Evolutionary conservation across 768 basidiomycete species (phyloP), one percentile per base, ranked within the genome.

Genomic region (Arthromyces matolae): DNA sequence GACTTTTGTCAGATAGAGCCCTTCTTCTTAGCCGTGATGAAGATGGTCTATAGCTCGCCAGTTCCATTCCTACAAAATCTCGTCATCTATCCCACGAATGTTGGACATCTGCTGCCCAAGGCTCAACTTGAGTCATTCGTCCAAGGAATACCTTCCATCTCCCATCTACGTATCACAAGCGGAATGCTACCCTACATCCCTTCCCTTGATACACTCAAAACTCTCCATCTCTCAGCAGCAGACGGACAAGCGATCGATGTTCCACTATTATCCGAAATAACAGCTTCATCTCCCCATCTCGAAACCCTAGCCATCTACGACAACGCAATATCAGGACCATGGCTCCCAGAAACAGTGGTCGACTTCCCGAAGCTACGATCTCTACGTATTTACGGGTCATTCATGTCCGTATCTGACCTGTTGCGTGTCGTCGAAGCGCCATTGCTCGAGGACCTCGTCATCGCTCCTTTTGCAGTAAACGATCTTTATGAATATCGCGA

Each of bases 391-490:
- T 53, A 51, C 27, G 55, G 55, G 3, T 47, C 52, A 20, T 56
- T 56, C 20, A 50, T 47, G 38, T 53, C 45, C 23, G 55, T 56
- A 12, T 53, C 55, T 4, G 55, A 56, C 18, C 55, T 56, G 39
- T 43, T 56, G 18, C 52, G 55, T 18, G 49, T 50, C 9, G 42
- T 46, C 3, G 19, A 45, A 23, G 52, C 48, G 9, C 48, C 52
- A 5, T 36, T 38, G 8, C 45, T 53, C 9, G 36, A 45, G 9
- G 48, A 50, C 31, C 52, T 53, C 14, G 49, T 50, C 5, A 50
- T 53, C 14, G 49, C 52, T 7, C 52, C 52, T 8, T 39, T 53
- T 16, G 48, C 49, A 5, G 37, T 19, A 20, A 49, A 53, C 49
- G 55, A 56, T 19, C 47, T 56, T 19, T 22, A n/a, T 13, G 52